Evolutionary conservation across 192 early-diverging fungal genomes (phyloP).

Genomic region (Allomyces macrogynus): DNA sequence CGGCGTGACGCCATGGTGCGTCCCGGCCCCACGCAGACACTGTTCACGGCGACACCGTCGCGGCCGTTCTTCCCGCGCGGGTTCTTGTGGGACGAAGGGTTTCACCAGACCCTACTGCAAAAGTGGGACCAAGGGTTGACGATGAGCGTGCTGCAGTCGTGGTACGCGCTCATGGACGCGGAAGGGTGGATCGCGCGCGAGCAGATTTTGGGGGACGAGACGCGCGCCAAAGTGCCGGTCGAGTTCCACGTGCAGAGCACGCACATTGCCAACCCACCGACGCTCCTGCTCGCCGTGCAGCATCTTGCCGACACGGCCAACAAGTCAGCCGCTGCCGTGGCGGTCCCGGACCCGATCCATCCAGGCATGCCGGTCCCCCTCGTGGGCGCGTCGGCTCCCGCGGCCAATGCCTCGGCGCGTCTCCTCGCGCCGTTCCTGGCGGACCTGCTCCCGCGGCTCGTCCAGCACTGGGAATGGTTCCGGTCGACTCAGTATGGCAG

Average conservation of each 20-base stretch:
- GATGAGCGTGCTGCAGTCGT: constrained; percentile 56
- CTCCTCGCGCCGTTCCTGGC: not conserved
- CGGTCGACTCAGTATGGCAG: constrained; percentile 54
- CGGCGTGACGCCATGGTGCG: constrained; percentile 25
- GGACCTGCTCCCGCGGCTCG: not conserved
- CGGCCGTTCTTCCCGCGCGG: constrained; percentile 89
- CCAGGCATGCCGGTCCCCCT: not conserved
- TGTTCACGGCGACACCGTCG: constrained; percentile 68
- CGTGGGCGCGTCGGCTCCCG: not conserved
- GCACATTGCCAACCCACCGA: constrained; percentile 83
- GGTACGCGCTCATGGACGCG: constrained; percentile 53
- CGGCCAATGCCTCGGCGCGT: not conserved
- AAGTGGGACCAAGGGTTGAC: constrained; percentile 73
- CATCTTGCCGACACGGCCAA: constrained; percentile 21
- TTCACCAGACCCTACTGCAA: constrained; percentile 64
- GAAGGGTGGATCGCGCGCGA: constrained; percentile 85
- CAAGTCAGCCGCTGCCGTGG: not conserved
- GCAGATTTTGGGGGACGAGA: constrained; percentile 84
- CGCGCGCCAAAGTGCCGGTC: constrained; percentile 63
- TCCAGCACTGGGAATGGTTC: constrained; percentile 56
- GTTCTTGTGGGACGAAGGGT: constrained; percentile 94
- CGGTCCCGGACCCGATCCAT: not conserved
- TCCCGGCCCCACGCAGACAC: constrained; percentile 35
- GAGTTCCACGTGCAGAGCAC: constrained; percentile 88
- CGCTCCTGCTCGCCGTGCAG: constrained; percentile 48